Conservation (phyloP, 2,329 filamentous ascomycete genomes). For the Ustilaginoidea virens region DNA sequence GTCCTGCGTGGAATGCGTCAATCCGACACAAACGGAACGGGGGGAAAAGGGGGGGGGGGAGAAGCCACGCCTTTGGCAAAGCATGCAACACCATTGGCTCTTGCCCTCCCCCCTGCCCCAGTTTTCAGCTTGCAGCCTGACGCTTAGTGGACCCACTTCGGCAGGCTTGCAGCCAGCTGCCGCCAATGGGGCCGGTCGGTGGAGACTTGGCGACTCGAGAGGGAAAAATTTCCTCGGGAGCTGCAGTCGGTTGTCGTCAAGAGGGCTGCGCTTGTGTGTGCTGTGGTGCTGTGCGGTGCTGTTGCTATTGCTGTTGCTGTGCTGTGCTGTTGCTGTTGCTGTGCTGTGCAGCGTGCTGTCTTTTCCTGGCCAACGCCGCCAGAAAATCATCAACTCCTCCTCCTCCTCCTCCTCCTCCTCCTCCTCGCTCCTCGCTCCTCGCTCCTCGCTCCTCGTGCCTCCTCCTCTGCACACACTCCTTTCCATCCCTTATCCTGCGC, state of each 20-base stretch:
- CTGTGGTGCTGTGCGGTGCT: too few relatives aligned
- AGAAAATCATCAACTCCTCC: too few relatives aligned
- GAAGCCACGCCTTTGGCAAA: background rate
- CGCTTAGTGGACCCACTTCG: slow-evolving; percentile 18
- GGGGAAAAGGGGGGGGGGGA: too few relatives aligned
- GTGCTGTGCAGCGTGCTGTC: slow-evolving; percentile 15
- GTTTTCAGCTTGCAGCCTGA: too few relatives aligned
- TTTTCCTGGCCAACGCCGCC: slow-evolving; percentile 12
- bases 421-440: slow-evolving; percentile 5
- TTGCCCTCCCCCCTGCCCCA: slow-evolving; percentile 4
- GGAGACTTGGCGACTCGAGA: too few relatives aligned
- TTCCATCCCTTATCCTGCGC: slow-evolving; percentile 1
- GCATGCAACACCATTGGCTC: slow-evolving; percentile 3
- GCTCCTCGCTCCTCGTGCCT: slow-evolving; percentile 1
- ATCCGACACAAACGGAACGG: slow-evolving; percentile 2
- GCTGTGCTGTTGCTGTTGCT: too few relatives aligned
- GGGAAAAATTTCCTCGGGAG: slow-evolving; percentile 22
- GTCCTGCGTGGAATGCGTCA: slow-evolving; percentile 6
- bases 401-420: too few relatives aligned
- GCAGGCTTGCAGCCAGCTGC: slow-evolving; percentile 17
- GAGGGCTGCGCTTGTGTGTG: too few relatives aligned
- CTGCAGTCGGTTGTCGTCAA: too few relatives aligned
- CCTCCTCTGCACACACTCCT: background rate
- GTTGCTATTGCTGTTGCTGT: too few relatives aligned
- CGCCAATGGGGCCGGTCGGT: slow-evolving; percentile 20